Evolutionary conservation across 148 eudicot species (phyloP), one percentile per base, ranked within the genome.

Genomic region (Spergularia marina): DNA sequence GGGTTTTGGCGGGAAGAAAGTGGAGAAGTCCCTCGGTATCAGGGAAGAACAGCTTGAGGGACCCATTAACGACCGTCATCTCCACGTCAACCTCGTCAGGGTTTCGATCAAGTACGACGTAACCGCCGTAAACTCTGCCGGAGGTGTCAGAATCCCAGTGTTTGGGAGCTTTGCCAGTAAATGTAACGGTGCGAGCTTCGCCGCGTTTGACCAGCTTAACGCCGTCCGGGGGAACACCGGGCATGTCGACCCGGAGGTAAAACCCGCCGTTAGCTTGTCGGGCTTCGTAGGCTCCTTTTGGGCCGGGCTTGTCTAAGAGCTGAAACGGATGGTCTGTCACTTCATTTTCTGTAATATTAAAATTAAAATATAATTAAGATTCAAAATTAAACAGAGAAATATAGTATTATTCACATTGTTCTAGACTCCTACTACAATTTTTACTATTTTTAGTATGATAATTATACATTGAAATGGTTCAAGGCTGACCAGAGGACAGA

Each of bases 81-180:
- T 69, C n/a, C 3, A 69, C 10, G 1, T 69, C 36, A 5, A 69
- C 15, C 17, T 69, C 57, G 49, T 4, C 10, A 5, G 72, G 72
- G 57, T 69, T 55, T 2, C n/a, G 34, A 21, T 69, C 56, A 20
- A 69, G 34, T 4, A 25, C 58, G 15, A 69, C 57, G 17, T 49
- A 69, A 7, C 72, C 72, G n/a, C 39, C 72, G 20, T 69, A 69
- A 52, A 69, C 72, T 16, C 72, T 49, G 1, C 49, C 56, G 16
- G 56, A 51, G 2, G 39, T 1, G 55, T 69, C 72, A 12, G 5
- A 12, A 0, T 16, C 7, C 58, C 55, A 68, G 2, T 9, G 15
- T 7, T 4, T 12, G 0, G 72, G 72, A 1, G 72, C 55, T 52
- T 23, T 68, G 6, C 72, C 72, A 7, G 55, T n/a, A 34, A 68